Percentiles rank a stretch among this genome's conserved stretches.
Evolutionary conservation across 202 grass and related monocot genomes (phyloP).

Genomic region (Zizania palustris): DNA sequence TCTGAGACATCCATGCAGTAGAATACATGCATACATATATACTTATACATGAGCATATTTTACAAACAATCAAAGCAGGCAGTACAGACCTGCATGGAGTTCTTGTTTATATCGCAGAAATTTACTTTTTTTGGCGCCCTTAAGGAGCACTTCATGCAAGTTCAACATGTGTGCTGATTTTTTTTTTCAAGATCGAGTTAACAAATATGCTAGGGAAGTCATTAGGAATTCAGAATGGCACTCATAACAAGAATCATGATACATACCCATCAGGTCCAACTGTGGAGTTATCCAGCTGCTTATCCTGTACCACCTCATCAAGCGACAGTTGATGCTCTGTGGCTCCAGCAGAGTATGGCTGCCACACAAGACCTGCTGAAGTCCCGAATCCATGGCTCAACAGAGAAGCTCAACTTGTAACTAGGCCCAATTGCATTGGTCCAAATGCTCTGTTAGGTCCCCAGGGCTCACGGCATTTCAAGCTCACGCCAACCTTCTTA

Average conservation of each 20-base stretch:
- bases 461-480: slow-evolving; percentile 61
- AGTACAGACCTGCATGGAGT: neutral
- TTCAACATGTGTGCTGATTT: neutral
- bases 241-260: neutral
- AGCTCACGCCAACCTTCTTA: slow-evolving; percentile 56
- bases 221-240: neutral
- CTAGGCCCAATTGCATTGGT: slow-evolving; percentile 42
- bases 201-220: neutral
- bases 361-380: slow-evolving; percentile 53
- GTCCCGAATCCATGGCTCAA: slow-evolving; percentile 55
- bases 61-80: neutral
- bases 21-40: neutral
- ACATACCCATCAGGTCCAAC: slow-evolving; percentile 60
- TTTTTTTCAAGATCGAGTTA: neutral
- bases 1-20: neutral
- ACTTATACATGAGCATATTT: neutral
- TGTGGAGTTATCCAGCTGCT: slow-evolving; percentile 52
- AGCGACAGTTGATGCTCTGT: slow-evolving; percentile 62
- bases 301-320: slow-evolving; percentile 51
- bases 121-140: neutral
- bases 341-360: slow-evolving; percentile 69
- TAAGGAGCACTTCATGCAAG: neutral
- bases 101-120: neutral
- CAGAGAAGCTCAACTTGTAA: slow-evolving; percentile 54
- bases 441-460: slow-evolving; percentile 54